Evolutionary conservation across 1,139 yeast genomes (phyloP).

Genomic region (Hyphopichia khmerensis): DNA sequence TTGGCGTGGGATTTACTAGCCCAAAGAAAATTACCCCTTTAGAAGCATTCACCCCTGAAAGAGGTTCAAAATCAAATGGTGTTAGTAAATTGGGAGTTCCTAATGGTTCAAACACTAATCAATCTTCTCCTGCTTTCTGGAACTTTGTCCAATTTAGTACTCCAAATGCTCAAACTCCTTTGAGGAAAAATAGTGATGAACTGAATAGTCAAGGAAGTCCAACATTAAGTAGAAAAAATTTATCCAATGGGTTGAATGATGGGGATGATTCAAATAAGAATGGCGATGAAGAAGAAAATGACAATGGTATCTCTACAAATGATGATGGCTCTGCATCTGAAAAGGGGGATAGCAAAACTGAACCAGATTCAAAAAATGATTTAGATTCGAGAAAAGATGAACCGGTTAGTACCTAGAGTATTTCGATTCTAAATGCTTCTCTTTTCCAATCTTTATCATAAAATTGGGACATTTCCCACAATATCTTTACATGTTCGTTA

Average conservation of each 20-base stretch:
- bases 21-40: conserved; percentile 63
- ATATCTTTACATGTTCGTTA: too few species aligned
- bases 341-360: conserved; percentile 51
- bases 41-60: conserved; percentile 82
- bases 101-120: conserved; percentile 32
- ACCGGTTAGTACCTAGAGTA: neutral
- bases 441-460: too few species aligned
- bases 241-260: conserved; percentile 9
- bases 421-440: neutral
- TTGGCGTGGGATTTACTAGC: conserved; percentile 42
- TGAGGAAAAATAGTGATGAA: conserved; percentile 38
- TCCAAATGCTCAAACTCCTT: conserved; percentile 53
- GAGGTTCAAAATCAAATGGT: conserved; percentile 51
- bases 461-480: too few species aligned
- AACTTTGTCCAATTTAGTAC: conserved; percentile 77
- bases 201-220: conserved; percentile 42
- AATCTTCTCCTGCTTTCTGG: conserved; percentile 75
- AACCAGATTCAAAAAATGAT: conserved; percentile 38
- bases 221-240: conserved; percentile 32
- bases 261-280: conserved; percentile 6
- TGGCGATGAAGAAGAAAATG: neutral
- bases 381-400: neutral
- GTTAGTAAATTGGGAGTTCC: conserved; percentile 15
- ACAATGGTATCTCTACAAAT: neutral
- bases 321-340: conserved; percentile 8